phyloP scores from a whole-genome alignment of 140 eudicot species.

The Oenanthe javanica region DNA sequence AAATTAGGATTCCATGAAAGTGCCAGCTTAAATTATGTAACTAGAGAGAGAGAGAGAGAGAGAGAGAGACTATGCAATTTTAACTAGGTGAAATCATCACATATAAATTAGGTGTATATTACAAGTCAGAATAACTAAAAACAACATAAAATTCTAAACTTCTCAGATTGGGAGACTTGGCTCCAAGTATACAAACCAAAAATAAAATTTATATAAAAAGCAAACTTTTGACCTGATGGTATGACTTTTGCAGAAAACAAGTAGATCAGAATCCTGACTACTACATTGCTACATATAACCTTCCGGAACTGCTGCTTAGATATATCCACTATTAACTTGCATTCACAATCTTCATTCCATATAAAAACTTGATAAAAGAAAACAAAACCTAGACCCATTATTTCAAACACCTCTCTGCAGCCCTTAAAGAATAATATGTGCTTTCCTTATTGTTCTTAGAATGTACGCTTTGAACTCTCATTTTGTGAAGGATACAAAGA shows the following conservation, averaged over 20 bases:
- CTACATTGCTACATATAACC: slow-evolving; percentile 5
- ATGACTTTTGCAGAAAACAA: not conserved
- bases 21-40: too few species aligned
- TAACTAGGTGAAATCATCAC: not conserved
- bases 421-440: slow-evolving; percentile 8
- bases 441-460: not conserved
- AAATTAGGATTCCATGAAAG: not conserved
- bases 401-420: slow-evolving; percentile 9
- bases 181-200: slow-evolving; percentile 13
- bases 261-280: slow-evolving; percentile 4
- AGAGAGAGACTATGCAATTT: not conserved
- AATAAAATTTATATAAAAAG: not conserved
- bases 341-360: not conserved
- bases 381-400: not conserved
- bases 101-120: not conserved
- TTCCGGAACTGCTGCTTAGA: slow-evolving; percentile 3
- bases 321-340: slow-evolving; percentile 8
- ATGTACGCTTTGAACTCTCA: not conserved
- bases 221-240: slow-evolving; percentile 7
- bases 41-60: too few species aligned
- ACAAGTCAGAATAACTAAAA: not conserved
- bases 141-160: slow-evolving; percentile 2
- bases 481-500: slow-evolving; percentile 9
- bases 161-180: not conserved
- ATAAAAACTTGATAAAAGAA: not conserved